Conservation (phyloP, 2,329 filamentous ascomycete species). For the Tolypocladium ovalisporum region DNA sequence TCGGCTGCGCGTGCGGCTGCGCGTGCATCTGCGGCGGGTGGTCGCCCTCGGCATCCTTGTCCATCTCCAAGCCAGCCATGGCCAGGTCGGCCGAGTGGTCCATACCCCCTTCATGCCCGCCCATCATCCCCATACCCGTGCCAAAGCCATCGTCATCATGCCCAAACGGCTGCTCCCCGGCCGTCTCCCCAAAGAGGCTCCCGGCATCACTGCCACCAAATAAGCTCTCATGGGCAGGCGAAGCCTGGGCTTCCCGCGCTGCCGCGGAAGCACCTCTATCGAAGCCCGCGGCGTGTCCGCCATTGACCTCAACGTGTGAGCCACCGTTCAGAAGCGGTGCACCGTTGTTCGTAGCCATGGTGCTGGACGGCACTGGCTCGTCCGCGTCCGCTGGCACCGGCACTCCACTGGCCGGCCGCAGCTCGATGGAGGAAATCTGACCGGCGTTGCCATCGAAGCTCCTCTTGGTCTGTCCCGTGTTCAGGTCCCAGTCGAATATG, state of each 20-base stretch:
- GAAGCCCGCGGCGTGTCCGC: neutral
- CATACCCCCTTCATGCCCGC: constrained; percentile 27
- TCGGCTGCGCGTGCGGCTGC: neutral
- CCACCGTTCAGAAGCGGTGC: constrained; percentile 45
- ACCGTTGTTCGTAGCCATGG: constrained; percentile 66
- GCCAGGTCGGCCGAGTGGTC: constrained; percentile 32
- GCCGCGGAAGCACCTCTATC: constrained; percentile 14
- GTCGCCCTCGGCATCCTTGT: constrained; percentile 10
- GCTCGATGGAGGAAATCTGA: constrained; percentile 82
- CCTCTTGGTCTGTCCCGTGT: constrained; percentile 68
- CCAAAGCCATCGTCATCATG: constrained; percentile 81
- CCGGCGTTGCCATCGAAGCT: constrained; percentile 66
- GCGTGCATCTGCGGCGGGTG: neutral
- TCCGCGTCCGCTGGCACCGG: constrained; percentile 66
- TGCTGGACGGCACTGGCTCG: constrained; percentile 49
- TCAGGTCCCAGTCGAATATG: constrained; percentile 88
- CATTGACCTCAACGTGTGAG: constrained; percentile 12
- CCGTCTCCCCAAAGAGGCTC: constrained; percentile 76
- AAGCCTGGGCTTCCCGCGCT: constrained; percentile 44
- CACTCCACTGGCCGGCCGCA: constrained; percentile 64
- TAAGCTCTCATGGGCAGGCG: constrained; percentile 66
- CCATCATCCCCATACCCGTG: constrained; percentile 52
- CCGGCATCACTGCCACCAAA: constrained; percentile 73
- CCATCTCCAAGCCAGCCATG: constrained; percentile 21
- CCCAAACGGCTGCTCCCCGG: constrained; percentile 52